phyloP scores from a whole-genome alignment of 2,329 filamentous ascomycete genomes.

The Thermoascus crustaceus region DNA sequence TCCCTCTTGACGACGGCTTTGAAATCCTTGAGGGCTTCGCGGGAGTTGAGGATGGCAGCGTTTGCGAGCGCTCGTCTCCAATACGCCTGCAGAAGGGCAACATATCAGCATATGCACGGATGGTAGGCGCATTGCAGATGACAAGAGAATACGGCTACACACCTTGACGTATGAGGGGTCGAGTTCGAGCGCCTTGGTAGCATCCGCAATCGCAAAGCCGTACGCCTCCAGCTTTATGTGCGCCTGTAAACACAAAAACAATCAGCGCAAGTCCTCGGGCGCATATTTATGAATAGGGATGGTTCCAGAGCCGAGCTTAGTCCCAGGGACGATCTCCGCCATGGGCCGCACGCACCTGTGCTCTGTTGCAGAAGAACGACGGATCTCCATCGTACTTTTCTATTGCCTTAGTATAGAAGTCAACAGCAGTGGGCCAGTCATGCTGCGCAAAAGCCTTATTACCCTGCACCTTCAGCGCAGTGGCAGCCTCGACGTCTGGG shows the following conservation, averaged over 20 bases:
- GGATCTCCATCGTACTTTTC: conserved; percentile 73
- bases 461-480: conserved; percentile 82
- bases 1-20: conserved; percentile 82
- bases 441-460: conserved; percentile 87
- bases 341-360: conserved; percentile 62
- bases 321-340: conserved; percentile 3
- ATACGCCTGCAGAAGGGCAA: conserved; percentile 57
- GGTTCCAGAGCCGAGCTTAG: conserved; percentile 28
- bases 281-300: conserved; percentile 38
- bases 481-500: conserved; percentile 56
- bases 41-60: conserved; percentile 80
- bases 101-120: background rate
- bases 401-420: conserved; percentile 82
- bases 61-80: conserved; percentile 89
- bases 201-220: conserved; percentile 85
- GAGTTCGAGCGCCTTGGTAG: conserved; percentile 82
- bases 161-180: conserved; percentile 87
- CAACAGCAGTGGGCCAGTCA: conserved; percentile 75
- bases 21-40: conserved; percentile 86
- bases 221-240: conserved; percentile 94
- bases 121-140: background rate
- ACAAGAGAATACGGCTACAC: conserved; percentile 12
- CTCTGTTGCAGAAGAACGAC: conserved; percentile 88
- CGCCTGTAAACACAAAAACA: conserved; percentile 47
- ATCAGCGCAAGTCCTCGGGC: conserved; percentile 7